Conservation (phyloP, 306 rosid species). For the Adenanthera pavonina region DNA sequence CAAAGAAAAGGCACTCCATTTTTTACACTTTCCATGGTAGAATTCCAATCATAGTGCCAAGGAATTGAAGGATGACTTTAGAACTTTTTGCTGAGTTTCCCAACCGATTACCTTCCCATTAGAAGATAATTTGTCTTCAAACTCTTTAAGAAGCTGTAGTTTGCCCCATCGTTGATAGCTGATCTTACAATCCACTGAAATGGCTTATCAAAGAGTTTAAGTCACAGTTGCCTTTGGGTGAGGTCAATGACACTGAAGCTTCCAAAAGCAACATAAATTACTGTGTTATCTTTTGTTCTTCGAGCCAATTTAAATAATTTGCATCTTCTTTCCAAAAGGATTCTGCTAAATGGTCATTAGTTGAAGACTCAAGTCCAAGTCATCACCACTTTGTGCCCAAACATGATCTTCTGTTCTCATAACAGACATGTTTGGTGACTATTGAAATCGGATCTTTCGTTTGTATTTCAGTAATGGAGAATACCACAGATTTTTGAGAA, state of each 20-base stretch:
- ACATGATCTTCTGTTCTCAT: conserved; percentile 33
- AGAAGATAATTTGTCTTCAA: conserved; percentile 28
- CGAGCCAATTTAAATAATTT: conserved; percentile 44
- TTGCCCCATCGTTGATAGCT: conserved; percentile 22
- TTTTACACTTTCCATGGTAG: conserved; percentile 39
- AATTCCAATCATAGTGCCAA: conserved; percentile 45
- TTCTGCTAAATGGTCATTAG: conserved; percentile 28
- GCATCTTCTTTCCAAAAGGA: conserved; percentile 45
- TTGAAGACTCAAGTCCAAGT: conserved; percentile 33
- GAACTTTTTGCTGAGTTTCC: conserved; percentile 41
- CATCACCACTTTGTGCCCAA: background rate
- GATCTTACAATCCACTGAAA: conserved; percentile 44
- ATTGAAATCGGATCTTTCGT: conserved; percentile 37
- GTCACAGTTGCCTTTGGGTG: conserved; percentile 39
- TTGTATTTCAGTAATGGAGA: conserved; percentile 33
- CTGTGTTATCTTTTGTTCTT: conserved; percentile 33
- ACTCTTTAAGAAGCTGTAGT: conserved; percentile 15
- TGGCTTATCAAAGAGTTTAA: conserved; percentile 34
- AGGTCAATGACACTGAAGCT: conserved; percentile 34
- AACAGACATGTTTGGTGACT: conserved; percentile 34
- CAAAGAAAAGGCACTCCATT: conserved; percentile 39
- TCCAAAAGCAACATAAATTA: conserved; percentile 51
- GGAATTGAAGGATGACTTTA: conserved; percentile 28
- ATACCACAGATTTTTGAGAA: background rate
- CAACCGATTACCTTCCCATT: conserved; percentile 33